Evolutionary conservation across 441 rosid genomes (phyloP).

Genomic region (Euphorbia celastroides): DNA sequence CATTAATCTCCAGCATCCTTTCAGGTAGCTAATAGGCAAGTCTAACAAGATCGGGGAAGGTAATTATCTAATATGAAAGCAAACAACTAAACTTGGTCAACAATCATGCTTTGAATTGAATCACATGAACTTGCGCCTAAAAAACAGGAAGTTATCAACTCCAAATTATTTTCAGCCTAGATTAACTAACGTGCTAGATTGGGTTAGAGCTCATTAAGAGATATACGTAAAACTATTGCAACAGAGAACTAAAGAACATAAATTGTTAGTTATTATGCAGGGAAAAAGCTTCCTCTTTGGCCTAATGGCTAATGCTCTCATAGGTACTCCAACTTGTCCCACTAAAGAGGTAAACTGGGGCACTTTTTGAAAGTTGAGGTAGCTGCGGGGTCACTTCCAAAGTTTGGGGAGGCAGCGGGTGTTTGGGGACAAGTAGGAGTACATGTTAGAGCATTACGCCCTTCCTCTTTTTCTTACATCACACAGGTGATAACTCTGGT

Average conservation of each 20-base stretch:
- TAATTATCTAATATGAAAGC: background rate
- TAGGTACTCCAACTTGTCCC: too few relatives aligned
- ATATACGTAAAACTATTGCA: background rate
- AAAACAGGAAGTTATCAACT: background rate
- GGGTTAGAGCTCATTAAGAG: background rate
- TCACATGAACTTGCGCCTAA: background rate
- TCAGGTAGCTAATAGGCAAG: background rate
- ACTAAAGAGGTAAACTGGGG: too few relatives aligned
- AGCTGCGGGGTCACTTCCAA: too few relatives aligned
- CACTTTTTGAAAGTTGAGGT: too few relatives aligned
- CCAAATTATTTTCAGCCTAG: background rate
- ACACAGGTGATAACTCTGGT: background rate
- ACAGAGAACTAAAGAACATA: background rate
- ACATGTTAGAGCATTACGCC: too few relatives aligned
- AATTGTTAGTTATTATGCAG: background rate
- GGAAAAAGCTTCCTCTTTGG: background rate
- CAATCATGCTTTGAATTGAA: background rate
- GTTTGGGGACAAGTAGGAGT: too few relatives aligned
- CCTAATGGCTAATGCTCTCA: too few relatives aligned
- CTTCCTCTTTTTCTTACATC: background rate
- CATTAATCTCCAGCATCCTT: background rate
- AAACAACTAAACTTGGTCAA: background rate
- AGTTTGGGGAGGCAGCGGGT: too few relatives aligned
- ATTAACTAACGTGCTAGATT: background rate
- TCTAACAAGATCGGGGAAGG: background rate